Evolutionary conservation across 2,329 filamentous ascomycete genomes (phyloP).

Genomic region (Ophidiomyces ophidiicola): DNA sequence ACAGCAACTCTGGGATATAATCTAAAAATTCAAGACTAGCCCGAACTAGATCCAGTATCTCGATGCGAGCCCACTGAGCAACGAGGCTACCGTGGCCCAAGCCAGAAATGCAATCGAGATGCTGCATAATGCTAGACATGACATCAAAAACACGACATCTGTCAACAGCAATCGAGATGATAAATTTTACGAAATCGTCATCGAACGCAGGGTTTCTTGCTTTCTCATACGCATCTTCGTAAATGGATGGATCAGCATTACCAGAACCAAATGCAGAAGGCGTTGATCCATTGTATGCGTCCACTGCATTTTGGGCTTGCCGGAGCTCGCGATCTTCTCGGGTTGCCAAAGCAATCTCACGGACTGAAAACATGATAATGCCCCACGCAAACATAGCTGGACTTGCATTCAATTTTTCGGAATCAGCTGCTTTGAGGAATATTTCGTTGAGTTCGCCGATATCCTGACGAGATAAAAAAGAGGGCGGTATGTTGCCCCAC

Average conservation of each 20-base stretch:
- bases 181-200: conserved; percentile 37
- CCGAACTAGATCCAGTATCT: conserved; percentile 59
- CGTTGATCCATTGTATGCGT: conserved; percentile 30
- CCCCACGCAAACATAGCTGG: conserved; percentile 74
- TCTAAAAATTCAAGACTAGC: conserved; percentile 54
- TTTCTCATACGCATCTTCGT: conserved; percentile 38
- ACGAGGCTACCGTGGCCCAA: conserved; percentile 41
- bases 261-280: conserved; percentile 22
- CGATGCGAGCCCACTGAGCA: conserved; percentile 49
- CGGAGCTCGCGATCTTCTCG: conserved; percentile 42
- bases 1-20: conserved; percentile 61
- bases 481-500: conserved; percentile 37
- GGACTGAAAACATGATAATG: conserved; percentile 59
- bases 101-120: conserved; percentile 38
- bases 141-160: conserved; percentile 39
- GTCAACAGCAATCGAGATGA: conserved; percentile 39
- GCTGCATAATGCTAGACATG: conserved; percentile 34
- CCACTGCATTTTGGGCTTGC: conserved; percentile 31
- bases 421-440: conserved; percentile 49
- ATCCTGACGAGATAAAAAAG: conserved; percentile 56
- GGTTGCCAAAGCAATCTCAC: conserved; percentile 49
- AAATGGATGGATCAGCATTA: conserved; percentile 30
- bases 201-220: conserved; percentile 30
- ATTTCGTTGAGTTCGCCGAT: conserved; percentile 62
- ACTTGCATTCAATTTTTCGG: conserved; percentile 50